Base-by-base conservation (phyloP, 495 filamentous ascomycete species). In the Aspergillus homomorphus region DNA sequence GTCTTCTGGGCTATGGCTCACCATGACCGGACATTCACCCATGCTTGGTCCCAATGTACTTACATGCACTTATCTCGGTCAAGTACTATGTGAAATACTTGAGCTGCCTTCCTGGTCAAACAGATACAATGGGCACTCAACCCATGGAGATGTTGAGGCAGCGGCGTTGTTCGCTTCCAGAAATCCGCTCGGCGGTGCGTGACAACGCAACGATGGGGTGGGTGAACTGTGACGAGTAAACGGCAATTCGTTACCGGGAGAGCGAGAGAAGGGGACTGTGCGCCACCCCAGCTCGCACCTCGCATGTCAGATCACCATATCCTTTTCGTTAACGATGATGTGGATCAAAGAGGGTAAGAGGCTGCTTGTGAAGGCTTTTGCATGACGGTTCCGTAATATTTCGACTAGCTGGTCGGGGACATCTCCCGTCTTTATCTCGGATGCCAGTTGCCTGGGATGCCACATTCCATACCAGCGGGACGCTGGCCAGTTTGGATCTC, bases 261-360 rank as follows among this genome's bases (percentile, higher is more conserved):
- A 45, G 62, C 59, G 61, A 56, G 61, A 56, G 59, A 54, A 63
- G 60, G 55, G 65, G 58, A 61, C 59, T 62, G 65, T 61, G 65
- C 62, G 62, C 54, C 42, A 41, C 23, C 48, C 51, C 26, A 60
- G 41, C 28, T 53, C 28, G 28, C 52, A 45, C 56, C 30, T 30
- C 57, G 57, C 62, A 61, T 59, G 49, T 60, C 46, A 10, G 49
- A 41, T 53, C 49, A 24, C 46, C 46, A 26, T 26, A 6, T 28
- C 46, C 26, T 15, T 28, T 26, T n/a, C 22, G 21, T 22, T 15
- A 8, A 46, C 19, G 12, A 46, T 15, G 19, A 23, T 23, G 19
- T 20, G 16, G 45, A 46, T 20, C 22, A 3, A n/a, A 46, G 45
- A 46, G 33, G 2, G n/a, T n/a, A 12, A 12, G 33, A 38, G 8